A percentile compares a stretch with the other conserved stretches of the same genome.
Conservation (phyloP, 2,329 filamentous ascomycete genomes). For the Aspergillus sp. region DNA sequence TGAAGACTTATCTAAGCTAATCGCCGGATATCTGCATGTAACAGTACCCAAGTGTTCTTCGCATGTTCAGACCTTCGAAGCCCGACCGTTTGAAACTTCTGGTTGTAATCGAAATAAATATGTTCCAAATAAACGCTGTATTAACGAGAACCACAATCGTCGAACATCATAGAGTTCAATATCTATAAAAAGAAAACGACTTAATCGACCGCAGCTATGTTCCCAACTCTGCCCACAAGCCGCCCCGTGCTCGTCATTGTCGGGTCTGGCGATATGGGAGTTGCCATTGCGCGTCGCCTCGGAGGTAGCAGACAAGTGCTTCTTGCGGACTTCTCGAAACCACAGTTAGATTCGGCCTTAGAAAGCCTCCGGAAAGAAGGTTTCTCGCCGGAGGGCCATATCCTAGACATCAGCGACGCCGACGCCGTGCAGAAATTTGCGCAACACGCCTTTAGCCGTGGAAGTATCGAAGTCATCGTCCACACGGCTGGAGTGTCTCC, state of each 20-base stretch:
- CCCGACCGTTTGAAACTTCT: neutral
- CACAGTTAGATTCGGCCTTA: neutral
- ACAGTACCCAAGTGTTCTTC: neutral
- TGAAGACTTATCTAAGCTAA: neutral
- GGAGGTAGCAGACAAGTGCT: conserved; percentile 1
- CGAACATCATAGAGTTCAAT: neutral
- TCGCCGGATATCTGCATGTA: neutral
- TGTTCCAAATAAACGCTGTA: too few relatives aligned
- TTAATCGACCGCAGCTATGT: neutral
- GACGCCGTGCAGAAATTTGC: conserved; percentile 4
- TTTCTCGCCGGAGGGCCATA: neutral
- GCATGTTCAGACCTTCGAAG: neutral
- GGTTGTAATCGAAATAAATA: neutral
- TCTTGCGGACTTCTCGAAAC: conserved; percentile 5
- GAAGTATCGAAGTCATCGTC: conserved; percentile 1
- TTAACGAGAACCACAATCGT: neutral
- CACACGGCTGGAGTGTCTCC: conserved; percentile 11
- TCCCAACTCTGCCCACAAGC: neutral
- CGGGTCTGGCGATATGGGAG: conserved; percentile 9
- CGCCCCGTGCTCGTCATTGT: neutral
- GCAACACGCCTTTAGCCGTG: neutral
- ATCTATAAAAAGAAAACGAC: neutral
- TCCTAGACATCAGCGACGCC: conserved; percentile 1
- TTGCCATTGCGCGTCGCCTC: conserved; percentile 7
- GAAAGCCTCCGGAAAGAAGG: conserved; percentile 2